Evolutionary conservation across 2,329 filamentous ascomycete genomes (phyloP), one percentile per base, ranked within the genome.

Genomic region (Shiraia sp.): DNA sequence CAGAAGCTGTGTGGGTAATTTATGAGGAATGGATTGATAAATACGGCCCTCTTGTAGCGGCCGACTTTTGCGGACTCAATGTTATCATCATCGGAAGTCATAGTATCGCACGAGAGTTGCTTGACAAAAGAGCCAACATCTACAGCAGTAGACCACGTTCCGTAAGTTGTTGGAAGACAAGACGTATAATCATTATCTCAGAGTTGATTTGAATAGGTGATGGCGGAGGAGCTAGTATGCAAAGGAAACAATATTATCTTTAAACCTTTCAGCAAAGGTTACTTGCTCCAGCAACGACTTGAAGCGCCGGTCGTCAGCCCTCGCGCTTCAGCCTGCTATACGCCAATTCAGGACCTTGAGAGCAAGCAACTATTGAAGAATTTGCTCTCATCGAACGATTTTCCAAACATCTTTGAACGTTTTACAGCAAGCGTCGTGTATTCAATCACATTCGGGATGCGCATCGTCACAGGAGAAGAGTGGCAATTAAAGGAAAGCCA

Each of bases 81-180:
- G 49, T 68, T 5, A 61, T 71, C 12, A 39, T 63, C 63, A 70
- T 81, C 42, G 75, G 76, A 43, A 72, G 76, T 32, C 71, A 72
- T 3, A 72, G 72, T 60, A 64, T 70, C 2, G 76, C 75, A 0
- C 73, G 72, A 15, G 76, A 79, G 10, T 58, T 80, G 9, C 72
- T 81, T n/a, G 75, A 78, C 40, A 78, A 77, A 54, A 71, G 74
- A 31, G 73, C 73, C 0, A 72, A 71, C 10, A 72, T 76, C 39
- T 79, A 79, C 53, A 72, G 74, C 4, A 75, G 74, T 15, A 32
- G 46, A n/a, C 47, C 46, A 6, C 70, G 72, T 19, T 74, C 78
- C 71, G 65, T 79, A 2, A 40, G 42, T 17, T 27, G n/a, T n/a
- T n/a, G n/a, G n/a, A n/a, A n/a, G n/a, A n/a, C n/a, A n/a, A n/a